Percentiles rank a stretch among this genome's conserved stretches.
phyloP scores from a whole-genome alignment of 371 early-diverging fungal genomes.

The Mucor irregularis region DNA sequence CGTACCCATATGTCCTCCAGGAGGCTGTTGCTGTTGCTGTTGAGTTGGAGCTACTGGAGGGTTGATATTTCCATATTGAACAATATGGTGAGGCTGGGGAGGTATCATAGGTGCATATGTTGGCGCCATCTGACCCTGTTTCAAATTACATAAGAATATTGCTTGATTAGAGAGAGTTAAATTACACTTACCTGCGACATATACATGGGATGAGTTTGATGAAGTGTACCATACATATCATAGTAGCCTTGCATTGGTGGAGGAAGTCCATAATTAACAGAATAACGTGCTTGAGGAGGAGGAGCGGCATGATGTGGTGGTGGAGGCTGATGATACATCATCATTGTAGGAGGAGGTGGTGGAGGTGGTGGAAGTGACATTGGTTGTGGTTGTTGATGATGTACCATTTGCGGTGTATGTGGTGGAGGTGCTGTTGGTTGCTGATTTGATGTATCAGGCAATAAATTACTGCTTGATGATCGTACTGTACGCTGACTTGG shows the following conservation, averaged over 20 bases:
- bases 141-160: background rate
- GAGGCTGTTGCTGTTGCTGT: background rate
- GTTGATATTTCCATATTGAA: background rate
- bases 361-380: background rate
- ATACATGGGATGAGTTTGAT: conserved; percentile 34
- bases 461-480: too few relatives aligned
- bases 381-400: conserved; percentile 1
- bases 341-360: conserved; percentile 1
- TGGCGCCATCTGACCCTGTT: conserved; percentile 4
- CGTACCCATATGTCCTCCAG: background rate
- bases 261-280: conserved; percentile 6
- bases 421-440: too few relatives aligned
- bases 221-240: conserved; percentile 17
- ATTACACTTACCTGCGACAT: conserved; percentile 32
- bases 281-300: background rate
- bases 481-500: too few relatives aligned
- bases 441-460: too few relatives aligned
- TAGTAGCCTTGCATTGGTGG: conserved; percentile 6
- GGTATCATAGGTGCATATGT: conserved; percentile 4
- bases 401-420: conserved; percentile 1
- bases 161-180: too few relatives aligned
- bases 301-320: background rate
- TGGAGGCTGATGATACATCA: conserved; percentile 7
- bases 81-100: background rate
- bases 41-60: too few relatives aligned